Conservation (phyloP, 257 asterid genomes). For the Nicotiana noctiflora region DNA sequence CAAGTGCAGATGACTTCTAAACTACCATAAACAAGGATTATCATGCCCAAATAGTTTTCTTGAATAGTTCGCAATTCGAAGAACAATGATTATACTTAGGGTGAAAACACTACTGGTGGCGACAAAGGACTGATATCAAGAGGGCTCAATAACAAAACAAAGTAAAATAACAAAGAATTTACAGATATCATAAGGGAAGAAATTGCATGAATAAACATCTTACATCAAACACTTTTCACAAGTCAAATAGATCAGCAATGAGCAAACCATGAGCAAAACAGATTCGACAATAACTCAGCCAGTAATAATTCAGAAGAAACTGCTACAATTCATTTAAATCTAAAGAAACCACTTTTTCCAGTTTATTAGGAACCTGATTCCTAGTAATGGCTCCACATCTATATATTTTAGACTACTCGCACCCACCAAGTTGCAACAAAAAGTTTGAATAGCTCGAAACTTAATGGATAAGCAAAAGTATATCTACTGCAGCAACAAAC, state of each 20-base stretch:
- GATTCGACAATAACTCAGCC: background rate
- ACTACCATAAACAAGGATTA: background rate
- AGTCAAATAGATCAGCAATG: background rate
- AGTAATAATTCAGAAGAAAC: background rate
- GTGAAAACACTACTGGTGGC: background rate
- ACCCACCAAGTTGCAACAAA: background rate
- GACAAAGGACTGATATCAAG: background rate
- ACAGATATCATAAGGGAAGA: background rate
- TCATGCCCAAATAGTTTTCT: background rate
- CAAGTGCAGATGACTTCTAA: background rate
- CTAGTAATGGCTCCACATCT: background rate
- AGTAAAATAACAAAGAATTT: background rate
- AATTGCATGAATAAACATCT: background rate
- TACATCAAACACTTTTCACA: background rate
- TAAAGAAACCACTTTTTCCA: background rate
- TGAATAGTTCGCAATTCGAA: background rate
- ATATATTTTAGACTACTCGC: background rate
- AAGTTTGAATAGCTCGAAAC: background rate
- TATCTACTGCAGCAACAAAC: background rate
- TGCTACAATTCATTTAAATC: background rate
- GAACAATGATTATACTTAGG: background rate
- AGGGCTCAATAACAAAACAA: background rate
- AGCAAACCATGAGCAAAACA: constrained; percentile 2
- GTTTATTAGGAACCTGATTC: background rate
- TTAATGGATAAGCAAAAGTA: background rate